phyloP scores from a whole-genome alignment of 805 yeast species.

The Zygosaccharomyces pseudorouxii region DNA sequence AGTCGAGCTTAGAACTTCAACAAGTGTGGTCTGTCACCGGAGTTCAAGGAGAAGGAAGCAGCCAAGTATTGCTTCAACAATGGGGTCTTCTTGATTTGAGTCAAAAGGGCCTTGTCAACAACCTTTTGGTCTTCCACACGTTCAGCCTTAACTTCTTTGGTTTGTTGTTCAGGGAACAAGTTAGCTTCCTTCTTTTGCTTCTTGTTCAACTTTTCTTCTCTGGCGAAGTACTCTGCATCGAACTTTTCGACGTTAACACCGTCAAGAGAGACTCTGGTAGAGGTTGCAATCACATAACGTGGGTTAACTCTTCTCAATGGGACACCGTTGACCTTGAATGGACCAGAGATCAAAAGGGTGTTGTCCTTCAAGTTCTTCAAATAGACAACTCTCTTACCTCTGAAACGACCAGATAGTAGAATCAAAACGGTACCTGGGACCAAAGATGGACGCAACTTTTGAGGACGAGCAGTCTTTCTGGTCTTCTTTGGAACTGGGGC shows the following conservation, averaged over 20 bases:
- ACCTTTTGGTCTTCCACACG: slow-evolving; percentile 95
- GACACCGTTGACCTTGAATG: slow-evolving; percentile 99
- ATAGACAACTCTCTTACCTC: slow-evolving; percentile 99
- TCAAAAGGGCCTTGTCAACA: slow-evolving; percentile 86
- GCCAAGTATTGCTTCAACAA: slow-evolving; percentile 95
- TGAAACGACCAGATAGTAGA: slow-evolving; percentile 98
- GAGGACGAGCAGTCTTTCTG: slow-evolving; percentile 90
- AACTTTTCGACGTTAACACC: slow-evolving; percentile 84
- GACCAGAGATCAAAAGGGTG: slow-evolving; percentile 96
- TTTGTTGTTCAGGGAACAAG: slow-evolving; percentile 75
- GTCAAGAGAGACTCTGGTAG: slow-evolving; percentile 80
- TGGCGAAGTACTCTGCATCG: slow-evolving; percentile 92
- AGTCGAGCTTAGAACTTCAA: slow-evolving; percentile 73
- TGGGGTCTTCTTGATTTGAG: slow-evolving; percentile 96
- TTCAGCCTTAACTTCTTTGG: slow-evolving; percentile 87
- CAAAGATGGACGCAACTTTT: slow-evolving; percentile 90
- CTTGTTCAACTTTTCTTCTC: slow-evolving; percentile 75
- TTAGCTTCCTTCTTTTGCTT: slow-evolving; percentile 85
- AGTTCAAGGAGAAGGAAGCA: slow-evolving; percentile 91
- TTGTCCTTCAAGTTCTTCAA: slow-evolving; percentile 96
- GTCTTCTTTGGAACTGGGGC: slow-evolving; percentile 81
- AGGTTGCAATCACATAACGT: slow-evolving; percentile 98
- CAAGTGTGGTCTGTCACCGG: slow-evolving; percentile 97
- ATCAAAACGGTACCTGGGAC: slow-evolving; percentile 98
- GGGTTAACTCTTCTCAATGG: slow-evolving; percentile 99